Conservation (phyloP, 371 early-diverging fungal genomes). For the Umbelopsis sp. region DNA sequence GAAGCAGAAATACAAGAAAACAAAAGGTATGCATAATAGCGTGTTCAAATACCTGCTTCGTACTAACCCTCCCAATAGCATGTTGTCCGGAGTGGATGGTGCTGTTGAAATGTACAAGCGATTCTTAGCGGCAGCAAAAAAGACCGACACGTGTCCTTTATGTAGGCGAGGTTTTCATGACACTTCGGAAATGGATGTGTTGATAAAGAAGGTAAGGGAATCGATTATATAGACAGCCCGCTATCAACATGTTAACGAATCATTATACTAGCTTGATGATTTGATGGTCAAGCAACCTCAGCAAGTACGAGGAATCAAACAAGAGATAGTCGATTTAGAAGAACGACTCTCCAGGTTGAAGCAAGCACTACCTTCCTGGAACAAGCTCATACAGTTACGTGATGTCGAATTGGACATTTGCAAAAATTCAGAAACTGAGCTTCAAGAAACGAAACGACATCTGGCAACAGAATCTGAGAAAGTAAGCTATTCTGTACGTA, state of each 20-base stretch:
- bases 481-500: neutral
- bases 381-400: conserved; percentile 45
- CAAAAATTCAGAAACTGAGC: neutral
- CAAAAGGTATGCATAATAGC: neutral
- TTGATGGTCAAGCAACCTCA: conserved; percentile 51
- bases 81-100: conserved; percentile 34
- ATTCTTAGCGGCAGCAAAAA: conserved; percentile 54
- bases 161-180: conserved; percentile 66
- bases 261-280: conserved; percentile 30
- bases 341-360: conserved; percentile 39
- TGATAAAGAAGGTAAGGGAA: conserved; percentile 51
- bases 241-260: too few relatives aligned
- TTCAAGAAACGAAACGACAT: neutral
- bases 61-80: neutral
- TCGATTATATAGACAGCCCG: too few relatives aligned
- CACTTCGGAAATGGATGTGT: conserved; percentile 51
- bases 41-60: neutral
- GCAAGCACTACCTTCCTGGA: conserved; percentile 44
- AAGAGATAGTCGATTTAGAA: conserved; percentile 39
- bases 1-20: conserved; percentile 6
- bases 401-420: neutral
- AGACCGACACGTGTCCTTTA: conserved; percentile 66
- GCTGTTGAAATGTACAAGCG: conserved; percentile 62
- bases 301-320: conserved; percentile 40
- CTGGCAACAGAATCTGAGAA: neutral